These are phyloP conservation scores for Phytopythium kandeliae DNA, from an alignment of 352 stramenopile genomes.

Conservation along the genomic window DNA sequence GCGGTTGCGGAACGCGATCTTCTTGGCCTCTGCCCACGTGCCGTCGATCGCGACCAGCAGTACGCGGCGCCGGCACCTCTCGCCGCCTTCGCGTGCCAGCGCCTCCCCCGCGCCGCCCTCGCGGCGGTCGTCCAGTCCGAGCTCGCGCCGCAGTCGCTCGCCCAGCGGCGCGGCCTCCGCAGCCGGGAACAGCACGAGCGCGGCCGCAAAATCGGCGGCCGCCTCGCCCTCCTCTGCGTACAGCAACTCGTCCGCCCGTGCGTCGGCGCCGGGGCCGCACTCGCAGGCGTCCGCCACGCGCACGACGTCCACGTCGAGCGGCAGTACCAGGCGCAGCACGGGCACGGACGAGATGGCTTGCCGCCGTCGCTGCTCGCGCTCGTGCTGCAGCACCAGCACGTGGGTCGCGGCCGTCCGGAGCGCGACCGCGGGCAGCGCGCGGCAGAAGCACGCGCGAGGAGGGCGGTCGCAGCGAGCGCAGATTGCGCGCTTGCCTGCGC, in stretches of 20 bases:
- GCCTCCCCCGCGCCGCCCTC: neutral
- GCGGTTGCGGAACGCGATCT: conserved; percentile 51
- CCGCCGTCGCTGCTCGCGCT: conserved; percentile 45
- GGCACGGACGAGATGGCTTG: conserved; percentile 64
- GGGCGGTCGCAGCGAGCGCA: conserved; percentile 43
- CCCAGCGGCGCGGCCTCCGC: conserved; percentile 24
- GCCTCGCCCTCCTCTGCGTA: conserved; percentile 15
- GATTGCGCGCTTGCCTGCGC: conserved; percentile 21
- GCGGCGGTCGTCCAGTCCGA: neutral
- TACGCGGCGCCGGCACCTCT: conserved; percentile 3
- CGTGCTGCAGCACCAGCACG: conserved; percentile 61
- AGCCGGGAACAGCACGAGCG: conserved; percentile 40
- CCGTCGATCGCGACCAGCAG: conserved; percentile 70
- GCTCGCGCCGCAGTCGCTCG: conserved; percentile 4
- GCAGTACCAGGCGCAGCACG: conserved; percentile 45
- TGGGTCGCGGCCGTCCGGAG: conserved; percentile 25
- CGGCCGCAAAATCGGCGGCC: conserved; percentile 4
- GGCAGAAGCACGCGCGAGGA: conserved; percentile 54
- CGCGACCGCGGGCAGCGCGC: conserved; percentile 19
- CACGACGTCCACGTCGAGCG: conserved; percentile 23
- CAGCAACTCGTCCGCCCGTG: conserved; percentile 26
- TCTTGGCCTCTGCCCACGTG: conserved; percentile 81
- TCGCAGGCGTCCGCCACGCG: conserved; percentile 26
- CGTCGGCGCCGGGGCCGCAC: conserved; percentile 11
- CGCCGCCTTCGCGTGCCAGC: no score